phyloP scores from a whole-genome alignment of 2,329 filamentous ascomycete genomes.

The Botrytis medusae region DNA sequence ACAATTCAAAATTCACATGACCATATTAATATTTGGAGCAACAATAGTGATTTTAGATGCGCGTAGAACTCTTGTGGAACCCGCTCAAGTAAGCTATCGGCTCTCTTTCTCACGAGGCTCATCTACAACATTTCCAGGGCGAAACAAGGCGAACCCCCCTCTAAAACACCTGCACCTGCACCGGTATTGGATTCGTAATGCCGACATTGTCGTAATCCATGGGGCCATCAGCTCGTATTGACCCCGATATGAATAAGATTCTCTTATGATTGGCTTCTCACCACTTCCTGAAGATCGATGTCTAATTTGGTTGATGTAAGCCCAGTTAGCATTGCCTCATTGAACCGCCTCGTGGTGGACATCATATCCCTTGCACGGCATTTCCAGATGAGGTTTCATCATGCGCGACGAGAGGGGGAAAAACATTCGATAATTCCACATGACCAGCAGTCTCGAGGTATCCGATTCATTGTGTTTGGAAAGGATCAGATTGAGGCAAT shows the following conservation, averaged over 20 bases:
- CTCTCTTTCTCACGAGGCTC: neutral
- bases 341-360: constrained; percentile 1
- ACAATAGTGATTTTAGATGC: neutral
- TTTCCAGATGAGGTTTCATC: neutral
- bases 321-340: neutral
- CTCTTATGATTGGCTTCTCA: neutral
- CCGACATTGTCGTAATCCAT: constrained; percentile 6
- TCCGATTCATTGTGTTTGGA: neutral
- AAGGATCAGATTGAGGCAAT: neutral
- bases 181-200: neutral
- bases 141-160: neutral
- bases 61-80: neutral
- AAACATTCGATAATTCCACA: neutral
- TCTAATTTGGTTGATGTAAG: neutral
- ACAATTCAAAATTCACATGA: neutral
- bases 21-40: neutral
- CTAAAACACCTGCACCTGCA: neutral
- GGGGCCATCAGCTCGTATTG: constrained; percentile 14
- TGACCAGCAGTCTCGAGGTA: neutral
- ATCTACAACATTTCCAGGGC: neutral
- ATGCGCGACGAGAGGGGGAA: neutral
- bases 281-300: neutral
- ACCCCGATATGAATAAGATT: neutral
- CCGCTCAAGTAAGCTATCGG: neutral
- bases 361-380: neutral